These are phyloP conservation scores for Thielaviopsis populi DNA, from an alignment of 2,329 filamentous ascomycete genomes.

Conservation along the genomic window DNA sequence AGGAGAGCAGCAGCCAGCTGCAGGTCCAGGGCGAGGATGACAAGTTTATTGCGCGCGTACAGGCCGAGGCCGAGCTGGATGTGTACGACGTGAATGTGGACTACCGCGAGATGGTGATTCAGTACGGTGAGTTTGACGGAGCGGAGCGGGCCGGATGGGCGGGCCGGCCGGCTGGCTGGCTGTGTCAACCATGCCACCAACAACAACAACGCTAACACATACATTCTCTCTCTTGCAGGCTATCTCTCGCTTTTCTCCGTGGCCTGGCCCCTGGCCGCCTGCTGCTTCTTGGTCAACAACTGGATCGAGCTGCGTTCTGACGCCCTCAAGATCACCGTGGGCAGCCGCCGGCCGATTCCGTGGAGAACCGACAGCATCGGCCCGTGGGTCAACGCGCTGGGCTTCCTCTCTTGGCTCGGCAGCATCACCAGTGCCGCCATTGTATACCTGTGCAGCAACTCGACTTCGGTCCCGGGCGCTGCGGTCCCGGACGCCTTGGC, in stretches of 20 bases:
- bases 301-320: constrained; percentile 91
- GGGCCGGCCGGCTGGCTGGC: too few relatives aligned
- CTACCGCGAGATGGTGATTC: constrained; percentile 84
- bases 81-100: constrained; percentile 82
- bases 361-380: constrained; percentile 88
- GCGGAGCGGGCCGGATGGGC: too few relatives aligned
- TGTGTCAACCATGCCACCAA: too few relatives aligned
- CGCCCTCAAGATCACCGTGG: constrained; percentile 81
- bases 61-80: constrained; percentile 66
- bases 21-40: constrained; percentile 60
- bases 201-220: background rate
- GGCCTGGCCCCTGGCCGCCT: constrained; percentile 82
- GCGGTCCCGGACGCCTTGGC: background rate
- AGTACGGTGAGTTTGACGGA: constrained; percentile 38
- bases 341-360: constrained; percentile 78
- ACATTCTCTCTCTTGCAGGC: constrained; percentile 31
- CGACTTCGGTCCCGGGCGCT: background rate
- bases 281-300: constrained; percentile 86
- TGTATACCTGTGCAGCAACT: constrained; percentile 65
- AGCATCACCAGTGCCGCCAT: constrained; percentile 76
- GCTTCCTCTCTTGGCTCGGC: constrained; percentile 87
- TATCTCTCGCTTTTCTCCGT: constrained; percentile 86
- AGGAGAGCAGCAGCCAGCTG: constrained; percentile 29
- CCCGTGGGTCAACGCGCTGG: constrained; percentile 73
- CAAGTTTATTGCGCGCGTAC: constrained; percentile 64